Evolutionary conservation across 768 basidiomycete species (phyloP), one percentile per base, ranked within the genome.

Genomic region (Hebeloma cylindrosporum): DNA sequence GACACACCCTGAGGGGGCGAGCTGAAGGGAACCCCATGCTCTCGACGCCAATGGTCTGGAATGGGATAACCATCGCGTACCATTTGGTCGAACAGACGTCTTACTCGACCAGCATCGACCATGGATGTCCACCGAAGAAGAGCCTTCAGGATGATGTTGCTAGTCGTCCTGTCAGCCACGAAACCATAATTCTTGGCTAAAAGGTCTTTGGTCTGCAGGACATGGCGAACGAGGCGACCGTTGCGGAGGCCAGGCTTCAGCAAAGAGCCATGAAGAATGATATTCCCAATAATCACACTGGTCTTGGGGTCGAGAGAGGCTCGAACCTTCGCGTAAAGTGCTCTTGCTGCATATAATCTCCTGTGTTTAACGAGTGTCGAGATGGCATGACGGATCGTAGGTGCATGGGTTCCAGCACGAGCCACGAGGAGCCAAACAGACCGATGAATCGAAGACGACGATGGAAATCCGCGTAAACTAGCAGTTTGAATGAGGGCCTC

Each of bases 91-190:
- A 89, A 87, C n/a, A 89, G 58, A 16, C 58, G 65, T 28, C 78
- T 73, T 33, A 87, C 59, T 43, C 68, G 69, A 13, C 43, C 30
- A 3, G 63, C 52, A 48, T 76, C 69, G 32, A 85, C 62, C 14
- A 64, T 66, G 0, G 57, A 48, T 23, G 63, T 66, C 78, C 81
- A 84, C 13, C 62, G 60, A 46, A 91, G 60, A 50, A 83, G 66
- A 6, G 72, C 74, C 58, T 82, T 82, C 48, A 88, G 47, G 32
- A 90, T 40, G 35, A 89, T 77, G 55, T 91, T 90, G 43, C 77
- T 66, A 4, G 89, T 89, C 28, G 85, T 68, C 7, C 82, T 72
- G 59, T 92, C 87, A 7, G 82, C 78, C 8, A 58, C 57, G 57
- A 89, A 86, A 5, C 63, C 71, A 27, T 72, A 69, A 32, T 67